A percentile compares a stretch with the other conserved stretches of the same genome.
These are phyloP conservation scores for Salinomyces thailandicus DNA, from an alignment of 2,329 filamentous ascomycete species.

Conservation along the genomic window DNA sequence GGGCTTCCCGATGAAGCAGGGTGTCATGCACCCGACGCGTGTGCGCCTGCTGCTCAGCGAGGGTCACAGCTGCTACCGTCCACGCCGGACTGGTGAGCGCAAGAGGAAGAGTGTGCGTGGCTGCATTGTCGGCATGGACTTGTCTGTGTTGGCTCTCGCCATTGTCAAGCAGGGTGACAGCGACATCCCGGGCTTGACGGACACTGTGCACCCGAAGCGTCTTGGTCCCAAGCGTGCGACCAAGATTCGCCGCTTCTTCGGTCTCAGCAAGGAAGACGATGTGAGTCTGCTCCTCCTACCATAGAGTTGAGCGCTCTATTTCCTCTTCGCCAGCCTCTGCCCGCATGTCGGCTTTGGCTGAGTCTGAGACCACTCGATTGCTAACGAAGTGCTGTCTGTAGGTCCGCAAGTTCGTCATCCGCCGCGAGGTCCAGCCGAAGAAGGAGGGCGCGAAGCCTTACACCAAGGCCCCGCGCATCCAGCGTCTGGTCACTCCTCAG, in stretches of 20 bases:
- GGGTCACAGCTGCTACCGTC: slow-evolving; percentile 98
- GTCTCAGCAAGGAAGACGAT: slow-evolving; percentile 99
- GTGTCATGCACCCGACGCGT: slow-evolving; percentile 97
- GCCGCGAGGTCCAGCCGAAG: slow-evolving; percentile 94
- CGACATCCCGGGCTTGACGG: slow-evolving; percentile 93
- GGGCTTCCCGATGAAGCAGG: slow-evolving; percentile 99
- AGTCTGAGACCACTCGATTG: slow-evolving; percentile 22
- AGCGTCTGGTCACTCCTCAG: slow-evolving; percentile 98
- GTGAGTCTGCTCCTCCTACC: slow-evolving; percentile 58
- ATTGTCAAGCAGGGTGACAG: slow-evolving; percentile 96
- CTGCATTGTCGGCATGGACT: slow-evolving; percentile 94
- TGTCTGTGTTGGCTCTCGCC: slow-evolving; percentile 85
- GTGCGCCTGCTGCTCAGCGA: slow-evolving; percentile 91
- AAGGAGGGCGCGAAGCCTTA: slow-evolving; percentile 95
- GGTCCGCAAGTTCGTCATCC: slow-evolving; percentile 99
- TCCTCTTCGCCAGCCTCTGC: slow-evolving; percentile 50
- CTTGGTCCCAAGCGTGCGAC: slow-evolving; percentile 98
- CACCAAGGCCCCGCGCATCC: slow-evolving; percentile 99
- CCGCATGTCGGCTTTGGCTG: slow-evolving; percentile 17
- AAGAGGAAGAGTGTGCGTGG: slow-evolving; percentile 99
- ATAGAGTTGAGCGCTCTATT: slow-evolving; percentile 15
- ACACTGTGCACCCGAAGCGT: slow-evolving; percentile 96
- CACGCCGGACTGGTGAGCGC: slow-evolving; percentile 94
- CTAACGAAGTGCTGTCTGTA: slow-evolving; percentile 34
- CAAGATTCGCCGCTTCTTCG: slow-evolving; percentile 99